Conservation (phyloP, 305 asterid species). For the Fraxinus platypoda region DNA sequence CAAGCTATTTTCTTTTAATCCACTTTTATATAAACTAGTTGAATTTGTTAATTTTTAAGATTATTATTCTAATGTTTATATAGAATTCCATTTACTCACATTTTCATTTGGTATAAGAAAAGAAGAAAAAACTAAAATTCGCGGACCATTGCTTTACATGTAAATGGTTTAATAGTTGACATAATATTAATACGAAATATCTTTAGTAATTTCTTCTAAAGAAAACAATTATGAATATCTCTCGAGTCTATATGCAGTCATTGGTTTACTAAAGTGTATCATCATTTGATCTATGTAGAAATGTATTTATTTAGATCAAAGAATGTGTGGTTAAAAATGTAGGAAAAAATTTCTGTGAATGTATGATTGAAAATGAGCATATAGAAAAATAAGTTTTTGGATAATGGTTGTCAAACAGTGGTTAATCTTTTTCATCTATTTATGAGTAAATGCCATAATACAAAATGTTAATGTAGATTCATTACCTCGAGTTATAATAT, state of each 20-base stretch:
- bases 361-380: too few relatives aligned
- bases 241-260: too few relatives aligned
- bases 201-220: too few relatives aligned
- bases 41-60: background rate
- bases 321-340: too few relatives aligned
- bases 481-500: background rate
- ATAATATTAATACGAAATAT: too few relatives aligned
- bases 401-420: too few relatives aligned
- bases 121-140: background rate
- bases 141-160: background rate
- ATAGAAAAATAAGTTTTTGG: too few relatives aligned
- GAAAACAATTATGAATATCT: too few relatives aligned
- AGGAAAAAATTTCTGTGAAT: too few relatives aligned
- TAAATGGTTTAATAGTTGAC: background rate
- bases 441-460: background rate
- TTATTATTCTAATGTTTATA: background rate
- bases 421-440: background rate
- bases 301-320: too few relatives aligned
- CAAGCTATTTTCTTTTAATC: background rate
- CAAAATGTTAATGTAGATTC: background rate
- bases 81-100: background rate
- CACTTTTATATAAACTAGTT: background rate
- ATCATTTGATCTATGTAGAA: too few relatives aligned
- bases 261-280: too few relatives aligned
- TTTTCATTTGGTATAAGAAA: background rate